Conservation (phyloP, 1,284 basidiomycete genomes). For the Boletus sp. region DNA sequence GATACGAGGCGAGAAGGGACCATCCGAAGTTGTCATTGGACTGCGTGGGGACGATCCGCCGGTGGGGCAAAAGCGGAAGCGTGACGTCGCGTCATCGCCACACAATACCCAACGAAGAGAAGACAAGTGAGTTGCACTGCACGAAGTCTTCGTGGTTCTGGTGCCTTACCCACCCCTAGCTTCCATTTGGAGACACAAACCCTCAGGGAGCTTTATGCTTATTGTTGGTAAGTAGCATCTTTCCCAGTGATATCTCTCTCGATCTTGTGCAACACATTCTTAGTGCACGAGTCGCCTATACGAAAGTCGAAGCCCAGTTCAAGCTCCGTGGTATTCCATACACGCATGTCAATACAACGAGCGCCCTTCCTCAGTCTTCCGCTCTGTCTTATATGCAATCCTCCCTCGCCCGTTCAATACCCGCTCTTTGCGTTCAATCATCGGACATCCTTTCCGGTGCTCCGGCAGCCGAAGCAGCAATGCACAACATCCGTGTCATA, state of each 20-base stretch:
- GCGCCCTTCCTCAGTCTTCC: constrained; percentile 38
- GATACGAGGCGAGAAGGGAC: constrained; percentile 46
- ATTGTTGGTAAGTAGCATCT: constrained; percentile 59
- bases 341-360: constrained; percentile 65
- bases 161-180: constrained; percentile 32
- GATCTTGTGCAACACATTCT: not conserved
- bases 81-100: constrained; percentile 20
- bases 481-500: constrained; percentile 85
- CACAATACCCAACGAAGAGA: constrained; percentile 15
- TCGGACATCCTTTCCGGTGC: constrained; percentile 76
- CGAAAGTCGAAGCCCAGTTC: constrained; percentile 84
- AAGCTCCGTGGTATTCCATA: constrained; percentile 79
- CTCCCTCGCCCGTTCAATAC: constrained; percentile 67
- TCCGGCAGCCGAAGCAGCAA: constrained; percentile 81
- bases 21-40: constrained; percentile 11
- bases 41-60: constrained; percentile 21
- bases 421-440: constrained; percentile 79
- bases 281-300: constrained; percentile 87
- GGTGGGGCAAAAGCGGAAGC: constrained; percentile 37
- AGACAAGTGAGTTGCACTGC: constrained; percentile 26
- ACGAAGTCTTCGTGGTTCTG: not conserved
- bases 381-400: constrained; percentile 59
- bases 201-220: constrained; percentile 71
- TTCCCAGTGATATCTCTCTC: not conserved
- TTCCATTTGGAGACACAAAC: constrained; percentile 68